Percentiles rank a stretch among this genome's conserved stretches.
Conservation (phyloP, 1,139 yeast species). For the Candida sanyaensis region DNA sequence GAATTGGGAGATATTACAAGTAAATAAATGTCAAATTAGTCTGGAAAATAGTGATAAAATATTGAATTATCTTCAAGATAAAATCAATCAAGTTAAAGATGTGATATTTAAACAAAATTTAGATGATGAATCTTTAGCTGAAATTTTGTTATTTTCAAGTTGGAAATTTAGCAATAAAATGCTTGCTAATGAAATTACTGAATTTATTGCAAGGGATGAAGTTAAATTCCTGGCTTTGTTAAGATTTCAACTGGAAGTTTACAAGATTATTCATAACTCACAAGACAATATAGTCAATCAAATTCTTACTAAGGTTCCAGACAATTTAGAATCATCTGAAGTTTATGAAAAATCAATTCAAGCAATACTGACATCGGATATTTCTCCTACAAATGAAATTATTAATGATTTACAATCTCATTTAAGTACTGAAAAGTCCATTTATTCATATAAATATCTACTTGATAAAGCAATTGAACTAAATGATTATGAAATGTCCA, state of each 20-base stretch:
- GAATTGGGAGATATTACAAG: slow-evolving; percentile 26
- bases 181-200: slow-evolving; percentile 17
- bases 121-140: slow-evolving; percentile 27
- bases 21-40: slow-evolving; percentile 15
- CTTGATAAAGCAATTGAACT: slow-evolving; percentile 21
- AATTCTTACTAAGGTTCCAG: slow-evolving; percentile 1
- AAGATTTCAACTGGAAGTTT: slow-evolving; percentile 22
- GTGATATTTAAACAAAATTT: slow-evolving; percentile 22
- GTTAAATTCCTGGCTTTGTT: slow-evolving; percentile 24
- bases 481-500: slow-evolving; percentile 25
- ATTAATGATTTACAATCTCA: slow-evolving; percentile 14
- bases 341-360: slow-evolving; percentile 21
- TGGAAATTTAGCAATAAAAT: slow-evolving; percentile 13
- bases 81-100: slow-evolving; percentile 16
- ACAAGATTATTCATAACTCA: slow-evolving; percentile 4
- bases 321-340: slow-evolving; percentile 15
- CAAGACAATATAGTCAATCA: slow-evolving; percentile 1
- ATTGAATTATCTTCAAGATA: slow-evolving; percentile 11
- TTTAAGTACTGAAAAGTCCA: slow-evolving; percentile 20
- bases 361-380: slow-evolving; percentile 17
- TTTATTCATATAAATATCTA: slow-evolving; percentile 16
- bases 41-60: slow-evolving; percentile 8
- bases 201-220: slow-evolving; percentile 22
- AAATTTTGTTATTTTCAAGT: slow-evolving; percentile 18
- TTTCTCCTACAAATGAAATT: slow-evolving; percentile 24